phyloP scores from a whole-genome alignment of 2,329 filamentous ascomycete genomes.

The Xylaria sp. region DNA sequence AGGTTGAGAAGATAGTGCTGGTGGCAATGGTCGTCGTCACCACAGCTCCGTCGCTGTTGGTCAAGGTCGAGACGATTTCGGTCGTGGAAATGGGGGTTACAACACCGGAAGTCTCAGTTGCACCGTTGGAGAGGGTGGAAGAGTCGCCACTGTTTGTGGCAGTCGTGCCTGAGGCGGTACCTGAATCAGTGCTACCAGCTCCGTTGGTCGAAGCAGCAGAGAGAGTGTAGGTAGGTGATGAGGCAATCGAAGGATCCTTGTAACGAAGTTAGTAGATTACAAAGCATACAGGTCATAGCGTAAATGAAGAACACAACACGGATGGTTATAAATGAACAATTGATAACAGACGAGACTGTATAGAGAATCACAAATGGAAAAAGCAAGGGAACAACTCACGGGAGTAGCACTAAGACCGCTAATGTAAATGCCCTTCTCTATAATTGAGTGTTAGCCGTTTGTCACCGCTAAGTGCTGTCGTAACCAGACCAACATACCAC shows the following conservation, averaged over 20 bases:
- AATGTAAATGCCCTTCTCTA: constrained; percentile 43
- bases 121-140: constrained; percentile 26
- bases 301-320: background rate
- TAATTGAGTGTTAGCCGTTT: constrained; percentile 21
- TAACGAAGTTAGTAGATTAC: constrained; percentile 26
- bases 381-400: constrained; percentile 23
- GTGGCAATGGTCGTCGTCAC: constrained; percentile 39
- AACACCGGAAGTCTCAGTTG: constrained; percentile 31
- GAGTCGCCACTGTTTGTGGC: constrained; percentile 39
- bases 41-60: constrained; percentile 37
- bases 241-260: constrained; percentile 25
- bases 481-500: constrained; percentile 40
- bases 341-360: background rate
- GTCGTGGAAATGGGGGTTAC: constrained; percentile 35
- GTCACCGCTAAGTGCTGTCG: background rate
- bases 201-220: constrained; percentile 28
- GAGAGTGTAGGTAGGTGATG: constrained; percentile 36
- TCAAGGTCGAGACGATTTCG: constrained; percentile 35
- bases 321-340: background rate
- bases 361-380: background rate
- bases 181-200: constrained; percentile 22
- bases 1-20: constrained; percentile 43
- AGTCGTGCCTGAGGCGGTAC: constrained; percentile 31
- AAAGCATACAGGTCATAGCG: background rate
- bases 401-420: constrained; percentile 34